A percentile compares a stretch with the other conserved stretches of the same genome.
These are phyloP conservation scores for Millerozyma miso DNA, from an alignment of 805 yeast species.

Conservation along the genomic window DNA sequence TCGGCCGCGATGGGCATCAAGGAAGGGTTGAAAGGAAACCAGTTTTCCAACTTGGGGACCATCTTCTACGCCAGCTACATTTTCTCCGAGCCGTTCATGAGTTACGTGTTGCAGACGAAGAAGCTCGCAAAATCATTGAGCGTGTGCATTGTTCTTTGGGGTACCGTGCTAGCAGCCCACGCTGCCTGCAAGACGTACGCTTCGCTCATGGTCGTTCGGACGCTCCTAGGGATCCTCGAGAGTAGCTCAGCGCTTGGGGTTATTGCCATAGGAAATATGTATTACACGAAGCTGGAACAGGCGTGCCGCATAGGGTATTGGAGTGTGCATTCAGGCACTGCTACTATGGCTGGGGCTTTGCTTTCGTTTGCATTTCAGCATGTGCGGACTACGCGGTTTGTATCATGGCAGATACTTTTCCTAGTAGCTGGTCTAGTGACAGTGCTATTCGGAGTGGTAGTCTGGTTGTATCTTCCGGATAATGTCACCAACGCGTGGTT, in stretches of 20 bases:
- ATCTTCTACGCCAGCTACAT: conserved; percentile 52
- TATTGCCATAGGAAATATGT: conserved; percentile 57
- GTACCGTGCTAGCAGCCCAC: conserved; percentile 46
- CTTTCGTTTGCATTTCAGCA: conserved; percentile 52
- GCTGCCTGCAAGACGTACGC: conserved; percentile 52
- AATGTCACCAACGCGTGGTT: conserved; percentile 39
- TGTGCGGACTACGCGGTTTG: conserved; percentile 30
- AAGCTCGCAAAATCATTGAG: conserved; percentile 53
- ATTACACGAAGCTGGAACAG: conserved; percentile 53
- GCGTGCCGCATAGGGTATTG: conserved; percentile 50
- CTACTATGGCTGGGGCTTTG: conserved; percentile 46
- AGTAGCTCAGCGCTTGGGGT: conserved; percentile 54
- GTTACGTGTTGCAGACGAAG: conserved; percentile 40
- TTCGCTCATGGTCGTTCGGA: conserved; percentile 51
- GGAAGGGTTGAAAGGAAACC: conserved; percentile 40
- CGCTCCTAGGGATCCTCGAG: conserved; percentile 52
- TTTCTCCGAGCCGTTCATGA: conserved; percentile 47
- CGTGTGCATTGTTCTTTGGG: conserved; percentile 49
- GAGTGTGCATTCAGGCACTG: conserved; percentile 57
- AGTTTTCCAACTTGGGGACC: conserved; percentile 51
- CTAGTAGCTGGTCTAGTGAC: conserved; percentile 54
- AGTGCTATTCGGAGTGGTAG: conserved; percentile 43
- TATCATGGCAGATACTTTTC: conserved; percentile 62
- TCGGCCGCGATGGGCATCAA: conserved; percentile 66
- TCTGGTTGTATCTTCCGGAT: conserved; percentile 46